Evolutionary conservation across 805 yeast species (phyloP), one percentile per base, ranked within the genome.

Genomic region (Blastobotrys americana): DNA sequence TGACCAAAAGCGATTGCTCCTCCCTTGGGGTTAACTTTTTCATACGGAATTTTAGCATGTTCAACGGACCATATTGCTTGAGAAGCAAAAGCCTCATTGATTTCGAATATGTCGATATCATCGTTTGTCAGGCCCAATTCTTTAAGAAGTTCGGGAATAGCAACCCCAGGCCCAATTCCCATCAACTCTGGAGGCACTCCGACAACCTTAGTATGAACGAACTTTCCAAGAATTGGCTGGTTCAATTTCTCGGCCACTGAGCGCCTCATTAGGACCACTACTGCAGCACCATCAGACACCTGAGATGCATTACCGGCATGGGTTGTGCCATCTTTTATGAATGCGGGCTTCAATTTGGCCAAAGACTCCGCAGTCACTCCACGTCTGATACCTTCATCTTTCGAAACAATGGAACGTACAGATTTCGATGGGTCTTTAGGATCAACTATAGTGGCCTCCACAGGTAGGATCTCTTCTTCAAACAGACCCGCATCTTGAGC

Each of bases 151-250:
- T 75, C 76, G 50, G 98, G 97, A 57, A 90, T 89, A 47, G 97
- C 98, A 56, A 76, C 78, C 20, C 95, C 97, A 47, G 98, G 98
- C 37, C 97, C 98, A 57, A 90, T 80, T 47, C 97, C 98, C 98
- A 90, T 90, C 49, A 89, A 78, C 67, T 87, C 95, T 18, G 97
- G 97, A 45, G 97, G 96, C 37, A 89, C 96, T 56, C 98, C 98
- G 45, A 84, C 90, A 34, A 80, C 71, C 54, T 82, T 76, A 58
- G 85, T 80, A 55, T 80, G 82, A 50, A 88, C 78, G 56, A 77
- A 90, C 69, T 84, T 85, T 50, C 82, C 98, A 46, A 82, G 58
- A 49, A 87, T 78, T 44, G 84, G 81, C 55, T 84, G 73, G 34
- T 82, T 80, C 47, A 80, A 67, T 55, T 74, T 68, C 64, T 83